Conservation (phyloP, 257 asterid species). For the Solanum appendiculatum region DNA sequence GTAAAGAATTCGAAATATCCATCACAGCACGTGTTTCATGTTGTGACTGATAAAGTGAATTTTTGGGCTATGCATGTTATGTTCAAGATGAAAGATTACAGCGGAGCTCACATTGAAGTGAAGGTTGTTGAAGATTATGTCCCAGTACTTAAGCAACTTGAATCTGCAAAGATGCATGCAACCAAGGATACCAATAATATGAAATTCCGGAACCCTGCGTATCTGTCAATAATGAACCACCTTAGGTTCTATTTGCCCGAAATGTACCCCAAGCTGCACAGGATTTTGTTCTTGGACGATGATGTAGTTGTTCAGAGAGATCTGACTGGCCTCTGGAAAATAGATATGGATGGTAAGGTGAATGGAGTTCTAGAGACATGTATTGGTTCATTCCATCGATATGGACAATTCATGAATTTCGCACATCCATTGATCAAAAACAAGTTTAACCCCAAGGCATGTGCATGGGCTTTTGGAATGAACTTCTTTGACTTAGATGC, state of each 20-base stretch:
- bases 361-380: slow-evolving; percentile 39
- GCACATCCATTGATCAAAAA: slow-evolving; percentile 31
- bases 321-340: slow-evolving; percentile 31
- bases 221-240: slow-evolving; percentile 27
- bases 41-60: slow-evolving; percentile 46
- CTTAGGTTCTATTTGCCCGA: slow-evolving; percentile 38
- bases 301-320: slow-evolving; percentile 34
- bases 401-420: slow-evolving; percentile 31
- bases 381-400: slow-evolving; percentile 32
- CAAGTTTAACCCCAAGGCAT: slow-evolving; percentile 28
- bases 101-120: slow-evolving; percentile 35
- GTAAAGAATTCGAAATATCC: slow-evolving; percentile 39
- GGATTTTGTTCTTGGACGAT: slow-evolving; percentile 36
- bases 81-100: slow-evolving; percentile 34
- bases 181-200: slow-evolving; percentile 30
- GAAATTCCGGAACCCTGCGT: slow-evolving; percentile 38
- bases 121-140: slow-evolving; percentile 39
- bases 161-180: slow-evolving; percentile 32
- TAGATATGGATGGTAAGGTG: slow-evolving; percentile 41
- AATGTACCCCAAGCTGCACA: slow-evolving; percentile 33
- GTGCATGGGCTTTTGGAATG: slow-evolving; percentile 43
- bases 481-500: slow-evolving; percentile 35
- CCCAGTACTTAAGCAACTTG: slow-evolving; percentile 33
- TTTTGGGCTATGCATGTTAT: slow-evolving; percentile 56
- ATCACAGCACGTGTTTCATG: slow-evolving; percentile 48